Conservation (phyloP, 2,329 filamentous ascomycete genomes). For the Trichoderma sp. region DNA sequence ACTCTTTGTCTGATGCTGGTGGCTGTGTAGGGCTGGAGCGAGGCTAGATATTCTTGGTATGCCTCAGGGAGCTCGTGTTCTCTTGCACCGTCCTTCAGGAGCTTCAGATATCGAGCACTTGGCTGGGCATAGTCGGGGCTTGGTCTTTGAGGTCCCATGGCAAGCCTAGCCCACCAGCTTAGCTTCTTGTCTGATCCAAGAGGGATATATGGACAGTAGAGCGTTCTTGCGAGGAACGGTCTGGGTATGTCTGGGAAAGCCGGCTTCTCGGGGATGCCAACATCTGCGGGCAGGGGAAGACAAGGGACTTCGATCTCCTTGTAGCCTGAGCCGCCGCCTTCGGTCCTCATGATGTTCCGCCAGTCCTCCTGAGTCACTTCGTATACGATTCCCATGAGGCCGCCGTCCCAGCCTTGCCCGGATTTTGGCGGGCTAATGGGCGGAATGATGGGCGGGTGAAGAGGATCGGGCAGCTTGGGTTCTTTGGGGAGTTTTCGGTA, state of each 20-base stretch:
- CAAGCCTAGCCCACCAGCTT: conserved; percentile 53
- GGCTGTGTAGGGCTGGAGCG: conserved; percentile 70
- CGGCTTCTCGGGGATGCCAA: conserved; percentile 67
- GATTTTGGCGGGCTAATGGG: conserved; percentile 34
- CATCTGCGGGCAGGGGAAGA: conserved; percentile 63
- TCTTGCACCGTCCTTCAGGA: conserved; percentile 75
- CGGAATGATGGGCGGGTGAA: conserved; percentile 39
- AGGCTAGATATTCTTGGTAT: conserved; percentile 74
- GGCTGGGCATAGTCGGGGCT: conserved; percentile 77
- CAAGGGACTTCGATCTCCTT: conserved; percentile 81
- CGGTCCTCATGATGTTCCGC: conserved; percentile 82
- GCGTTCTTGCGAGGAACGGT: conserved; percentile 81
- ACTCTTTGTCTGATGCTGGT: conserved; percentile 69
- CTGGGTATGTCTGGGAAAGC: conserved; percentile 54
- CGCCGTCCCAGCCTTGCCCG: conserved; percentile 67
- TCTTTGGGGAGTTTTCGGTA: conserved; percentile 57
- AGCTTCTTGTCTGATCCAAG: conserved; percentile 40
- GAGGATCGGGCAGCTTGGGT: conserved; percentile 42
- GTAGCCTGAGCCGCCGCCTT: conserved; percentile 86
- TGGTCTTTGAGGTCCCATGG: conserved; percentile 56
- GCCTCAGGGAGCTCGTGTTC: conserved; percentile 80
- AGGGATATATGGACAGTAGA: conserved; percentile 68
- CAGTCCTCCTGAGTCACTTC: conserved; percentile 87
- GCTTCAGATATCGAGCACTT: conserved; percentile 78
- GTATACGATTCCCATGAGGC: conserved; percentile 91